These are phyloP conservation scores for Alloteropsis semialata DNA, from an alignment of 176 grass and related monocot genomes.

Conservation along the genomic window DNA sequence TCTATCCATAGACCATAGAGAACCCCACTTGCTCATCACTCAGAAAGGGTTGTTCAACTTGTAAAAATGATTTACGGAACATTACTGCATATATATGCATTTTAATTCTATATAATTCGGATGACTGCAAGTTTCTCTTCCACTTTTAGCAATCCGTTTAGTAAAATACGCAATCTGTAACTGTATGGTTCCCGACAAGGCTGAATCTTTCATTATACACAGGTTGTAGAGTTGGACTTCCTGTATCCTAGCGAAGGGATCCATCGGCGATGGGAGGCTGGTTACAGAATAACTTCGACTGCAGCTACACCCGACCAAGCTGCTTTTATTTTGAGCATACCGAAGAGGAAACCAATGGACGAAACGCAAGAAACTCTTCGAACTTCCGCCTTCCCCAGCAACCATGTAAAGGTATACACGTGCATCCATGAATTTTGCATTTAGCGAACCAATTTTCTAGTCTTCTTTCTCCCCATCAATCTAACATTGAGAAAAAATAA, in stretches of 20 bases:
- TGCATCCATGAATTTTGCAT: background rate
- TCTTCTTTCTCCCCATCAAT: background rate
- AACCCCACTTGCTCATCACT: background rate
- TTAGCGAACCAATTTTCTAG: background rate
- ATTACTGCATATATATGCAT: background rate
- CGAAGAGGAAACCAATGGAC: conserved; percentile 67
- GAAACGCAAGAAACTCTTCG: conserved; percentile 90
- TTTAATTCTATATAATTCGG: background rate
- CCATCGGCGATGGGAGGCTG: conserved; percentile 67
- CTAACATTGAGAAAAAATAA: background rate
- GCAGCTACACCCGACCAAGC: conserved; percentile 73
- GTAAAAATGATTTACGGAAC: background rate
- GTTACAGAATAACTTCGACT: conserved; percentile 82
- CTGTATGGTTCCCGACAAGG: background rate
- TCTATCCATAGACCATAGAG: background rate
- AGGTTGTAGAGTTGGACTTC: conserved; percentile 92
- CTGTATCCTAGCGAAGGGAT: conserved; percentile 89
- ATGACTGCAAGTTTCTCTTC: background rate
- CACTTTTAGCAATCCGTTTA: background rate
- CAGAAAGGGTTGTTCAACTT: background rate
- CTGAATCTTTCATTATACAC: conserved; percentile 17
- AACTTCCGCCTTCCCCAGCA: conserved; percentile 73
- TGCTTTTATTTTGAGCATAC: conserved; percentile 80
- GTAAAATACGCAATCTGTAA: background rate
- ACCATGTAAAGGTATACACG: conserved; percentile 61